These are phyloP conservation scores for Acacia acuminata DNA, from an alignment of 306 rosid species.

Conservation along the genomic window DNA sequence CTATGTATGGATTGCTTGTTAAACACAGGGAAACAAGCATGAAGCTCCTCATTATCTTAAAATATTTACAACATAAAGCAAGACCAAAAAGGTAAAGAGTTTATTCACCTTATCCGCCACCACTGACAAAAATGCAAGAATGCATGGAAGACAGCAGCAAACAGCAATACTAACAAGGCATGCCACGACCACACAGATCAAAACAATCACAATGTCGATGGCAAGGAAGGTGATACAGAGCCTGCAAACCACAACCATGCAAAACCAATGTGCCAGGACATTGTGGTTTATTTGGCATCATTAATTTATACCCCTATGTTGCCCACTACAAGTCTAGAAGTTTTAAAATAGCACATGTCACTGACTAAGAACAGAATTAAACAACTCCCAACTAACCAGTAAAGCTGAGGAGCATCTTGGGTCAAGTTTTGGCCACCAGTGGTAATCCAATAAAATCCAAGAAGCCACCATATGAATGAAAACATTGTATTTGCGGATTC, in stretches of 20 bases:
- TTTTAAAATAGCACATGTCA: neutral
- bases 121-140: constrained; percentile 68
- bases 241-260: constrained; percentile 57
- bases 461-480: constrained; percentile 82
- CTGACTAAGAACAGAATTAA: neutral
- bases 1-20: neutral
- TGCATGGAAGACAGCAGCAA: constrained; percentile 96
- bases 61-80: neutral
- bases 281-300: neutral
- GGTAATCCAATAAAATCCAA: constrained; percentile 93
- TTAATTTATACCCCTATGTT: neutral
- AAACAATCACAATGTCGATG: constrained; percentile 66
- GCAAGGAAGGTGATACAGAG: constrained; percentile 82
- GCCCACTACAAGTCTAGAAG: neutral
- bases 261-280: neutral
- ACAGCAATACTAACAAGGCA: constrained; percentile 89
- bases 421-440: constrained; percentile 70
- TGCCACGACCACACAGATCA: constrained; percentile 70
- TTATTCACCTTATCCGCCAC: constrained; percentile 69
- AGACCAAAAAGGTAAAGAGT: neutral
- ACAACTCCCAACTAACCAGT: constrained; percentile 64
- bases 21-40: neutral
- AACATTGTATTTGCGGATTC: constrained; percentile 73
- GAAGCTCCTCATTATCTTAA: neutral
- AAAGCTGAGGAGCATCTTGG: constrained; percentile 65